Percentiles rank a stretch among this genome's conserved stretches.
Evolutionary conservation across 345 rosid species (phyloP).

Genomic region (Acer yangbiense): DNA sequence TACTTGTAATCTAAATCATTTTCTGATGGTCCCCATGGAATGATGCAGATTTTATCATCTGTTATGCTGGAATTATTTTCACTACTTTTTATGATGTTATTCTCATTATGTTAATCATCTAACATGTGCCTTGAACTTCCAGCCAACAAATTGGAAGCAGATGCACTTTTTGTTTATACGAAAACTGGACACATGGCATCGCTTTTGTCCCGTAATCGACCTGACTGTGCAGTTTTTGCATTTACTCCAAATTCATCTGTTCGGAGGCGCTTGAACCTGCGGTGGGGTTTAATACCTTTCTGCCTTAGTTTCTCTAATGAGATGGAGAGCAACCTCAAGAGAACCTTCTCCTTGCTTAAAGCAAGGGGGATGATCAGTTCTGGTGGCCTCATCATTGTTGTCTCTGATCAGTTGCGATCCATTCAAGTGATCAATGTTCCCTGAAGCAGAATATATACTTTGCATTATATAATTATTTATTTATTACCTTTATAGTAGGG

Average conservation of each 20-base stretch:
- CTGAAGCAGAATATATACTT: slow-evolving; percentile 2
- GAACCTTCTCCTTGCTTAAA: slow-evolving; percentile 26
- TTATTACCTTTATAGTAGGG: background rate
- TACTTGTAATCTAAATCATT: background rate
- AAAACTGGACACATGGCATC: slow-evolving; percentile 30
- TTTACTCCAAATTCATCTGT: slow-evolving; percentile 18
- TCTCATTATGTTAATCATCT: background rate
- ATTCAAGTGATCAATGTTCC: slow-evolving; percentile 32
- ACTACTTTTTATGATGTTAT: background rate
- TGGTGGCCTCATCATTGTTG: slow-evolving; percentile 33
- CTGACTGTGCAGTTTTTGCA: slow-evolving; percentile 36
- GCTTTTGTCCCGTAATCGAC: slow-evolving; percentile 32
- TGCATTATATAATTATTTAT: background rate
- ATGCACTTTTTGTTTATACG: slow-evolving; percentile 33
- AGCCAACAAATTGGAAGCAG: slow-evolving; percentile 35
- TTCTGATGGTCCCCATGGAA: background rate
- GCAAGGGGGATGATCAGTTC: slow-evolving; percentile 31
- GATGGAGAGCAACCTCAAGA: slow-evolving; percentile 28
- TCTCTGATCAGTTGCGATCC: slow-evolving; percentile 27
- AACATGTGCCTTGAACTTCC: slow-evolving; percentile 19
- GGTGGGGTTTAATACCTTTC: slow-evolving; percentile 38
- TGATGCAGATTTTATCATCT: background rate
- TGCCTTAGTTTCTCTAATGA: slow-evolving; percentile 26
- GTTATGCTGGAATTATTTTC: background rate
- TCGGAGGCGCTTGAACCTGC: slow-evolving; percentile 27